These are phyloP conservation scores for Brassica hybrid DNA, from an alignment of 441 rosid genomes.

Conservation along the genomic window DNA sequence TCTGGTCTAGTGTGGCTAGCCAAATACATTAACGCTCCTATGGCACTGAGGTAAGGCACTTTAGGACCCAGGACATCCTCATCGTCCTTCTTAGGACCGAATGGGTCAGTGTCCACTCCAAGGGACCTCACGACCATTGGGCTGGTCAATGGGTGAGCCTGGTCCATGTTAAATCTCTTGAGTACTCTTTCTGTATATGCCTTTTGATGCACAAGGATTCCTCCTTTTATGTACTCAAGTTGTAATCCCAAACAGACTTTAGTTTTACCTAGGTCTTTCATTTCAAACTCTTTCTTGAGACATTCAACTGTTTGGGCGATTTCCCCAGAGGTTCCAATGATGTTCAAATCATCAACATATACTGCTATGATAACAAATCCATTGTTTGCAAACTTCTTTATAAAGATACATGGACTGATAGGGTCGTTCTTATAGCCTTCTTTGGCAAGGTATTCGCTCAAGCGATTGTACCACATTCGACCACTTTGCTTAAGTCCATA, in stretches of 20 bases:
- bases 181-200: neutral
- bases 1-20: neutral
- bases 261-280: neutral
- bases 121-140: neutral
- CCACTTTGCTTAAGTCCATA: constrained; percentile 5
- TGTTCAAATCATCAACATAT: neutral
- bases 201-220: neutral
- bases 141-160: neutral
- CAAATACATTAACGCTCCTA: neutral
- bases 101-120: neutral
- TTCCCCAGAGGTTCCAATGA: neutral
- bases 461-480: neutral
- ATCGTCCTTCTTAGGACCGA: neutral
- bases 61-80: neutral
- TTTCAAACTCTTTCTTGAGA: neutral
- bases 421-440: neutral
- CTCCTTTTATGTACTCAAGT: neutral
- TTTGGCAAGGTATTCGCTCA: neutral
- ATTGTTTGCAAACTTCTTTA: neutral
- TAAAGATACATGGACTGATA: neutral
- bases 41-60: neutral
- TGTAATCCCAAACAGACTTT: neutral
- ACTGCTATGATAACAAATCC: neutral
- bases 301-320: too few species aligned
- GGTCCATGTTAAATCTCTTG: neutral